phyloP scores from a whole-genome alignment of 179 eudicot genomes.

The Spinacia oleracea region DNA sequence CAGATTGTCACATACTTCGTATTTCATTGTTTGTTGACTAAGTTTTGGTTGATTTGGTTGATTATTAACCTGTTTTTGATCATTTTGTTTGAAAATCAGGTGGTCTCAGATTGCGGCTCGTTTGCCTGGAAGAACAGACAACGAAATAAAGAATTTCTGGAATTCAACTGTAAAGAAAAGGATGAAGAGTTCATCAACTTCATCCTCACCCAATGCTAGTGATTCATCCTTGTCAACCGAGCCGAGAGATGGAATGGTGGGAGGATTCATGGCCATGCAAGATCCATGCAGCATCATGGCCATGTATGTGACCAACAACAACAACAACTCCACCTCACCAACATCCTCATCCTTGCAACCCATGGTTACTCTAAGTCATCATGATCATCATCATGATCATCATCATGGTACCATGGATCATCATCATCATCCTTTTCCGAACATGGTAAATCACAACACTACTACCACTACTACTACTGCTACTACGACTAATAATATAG shows the following conservation, averaged over 20 bases:
- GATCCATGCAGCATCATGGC: slow-evolving; percentile 52
- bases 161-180: slow-evolving; percentile 87
- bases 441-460: slow-evolving; percentile 33
- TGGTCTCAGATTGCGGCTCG: slow-evolving; percentile 94
- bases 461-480: neutral
- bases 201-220: slow-evolving; percentile 67
- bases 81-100: slow-evolving; percentile 33
- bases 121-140: slow-evolving; percentile 85
- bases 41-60: slow-evolving; percentile 4
- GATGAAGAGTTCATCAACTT: slow-evolving; percentile 51
- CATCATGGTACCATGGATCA: slow-evolving; percentile 37
- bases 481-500: slow-evolving; percentile 8
- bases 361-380: slow-evolving; percentile 32
- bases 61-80: slow-evolving; percentile 6
- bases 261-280: slow-evolving; percentile 37
- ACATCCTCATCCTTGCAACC: slow-evolving; percentile 43
- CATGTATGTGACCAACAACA: slow-evolving; percentile 53
- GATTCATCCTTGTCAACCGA: slow-evolving; percentile 58
- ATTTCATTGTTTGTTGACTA: neutral
- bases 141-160: slow-evolving; percentile 90
- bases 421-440: slow-evolving; percentile 40
- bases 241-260: slow-evolving; percentile 38
- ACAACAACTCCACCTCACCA: slow-evolving; percentile 40
- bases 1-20: too few species aligned
- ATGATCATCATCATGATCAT: too few species aligned